phyloP scores from a whole-genome alignment of 108 stramenopile species.

The Seminavis robusta region DNA sequence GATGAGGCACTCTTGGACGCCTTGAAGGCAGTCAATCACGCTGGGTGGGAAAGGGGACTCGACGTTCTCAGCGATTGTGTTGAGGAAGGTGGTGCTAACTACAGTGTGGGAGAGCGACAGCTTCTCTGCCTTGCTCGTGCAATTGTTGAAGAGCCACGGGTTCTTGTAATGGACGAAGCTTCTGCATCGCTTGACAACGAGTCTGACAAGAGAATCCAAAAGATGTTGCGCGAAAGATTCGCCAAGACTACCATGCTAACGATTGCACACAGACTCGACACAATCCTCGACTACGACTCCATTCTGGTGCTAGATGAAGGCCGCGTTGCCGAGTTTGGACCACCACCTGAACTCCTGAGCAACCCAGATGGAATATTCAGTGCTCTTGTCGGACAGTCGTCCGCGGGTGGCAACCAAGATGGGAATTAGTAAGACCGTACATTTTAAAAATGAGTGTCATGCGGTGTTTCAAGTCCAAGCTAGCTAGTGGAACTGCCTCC shows the following conservation, averaged over 20 bases:
- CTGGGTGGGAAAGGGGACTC: background rate
- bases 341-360: slow-evolving; percentile 75
- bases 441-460: too few species aligned
- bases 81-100: slow-evolving; percentile 82
- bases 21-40: slow-evolving; percentile 40
- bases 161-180: slow-evolving; percentile 82
- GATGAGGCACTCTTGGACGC: slow-evolving; percentile 75
- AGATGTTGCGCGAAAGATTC: slow-evolving; percentile 78
- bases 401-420: too few species aligned
- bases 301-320: slow-evolving; percentile 85
- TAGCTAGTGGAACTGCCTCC: too few species aligned
- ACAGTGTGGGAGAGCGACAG: slow-evolving; percentile 82
- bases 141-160: slow-evolving; percentile 52
- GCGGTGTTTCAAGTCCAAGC: too few species aligned
- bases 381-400: too few species aligned
- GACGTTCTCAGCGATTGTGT: slow-evolving; percentile 37
- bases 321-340: slow-evolving; percentile 71
- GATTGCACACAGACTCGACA: slow-evolving; percentile 88
- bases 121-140: slow-evolving; percentile 89
- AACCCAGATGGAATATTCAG: too few species aligned
- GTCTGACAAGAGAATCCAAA: slow-evolving; percentile 71
- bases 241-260: slow-evolving; percentile 77
- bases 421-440: too few species aligned
- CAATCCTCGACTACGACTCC: slow-evolving; percentile 92
- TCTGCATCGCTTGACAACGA: slow-evolving; percentile 67